Percentiles rank a stretch among this genome's conserved stretches.
Evolutionary conservation across 2,329 filamentous ascomycete species (phyloP).

Genomic region (Leptodontidium sp.): DNA sequence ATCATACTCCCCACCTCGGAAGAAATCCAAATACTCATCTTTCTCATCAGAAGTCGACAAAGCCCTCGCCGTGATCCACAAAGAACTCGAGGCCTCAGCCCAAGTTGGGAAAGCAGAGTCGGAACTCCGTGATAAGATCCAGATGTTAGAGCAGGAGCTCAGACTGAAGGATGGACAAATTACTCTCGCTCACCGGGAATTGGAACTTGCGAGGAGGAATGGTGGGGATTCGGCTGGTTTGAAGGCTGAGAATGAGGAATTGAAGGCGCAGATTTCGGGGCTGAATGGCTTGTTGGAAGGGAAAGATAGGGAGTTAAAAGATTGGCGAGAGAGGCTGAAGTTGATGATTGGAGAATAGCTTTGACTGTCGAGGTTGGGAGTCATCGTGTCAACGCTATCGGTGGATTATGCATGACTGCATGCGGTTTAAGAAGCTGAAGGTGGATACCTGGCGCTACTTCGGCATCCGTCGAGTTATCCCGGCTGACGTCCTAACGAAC

Average conservation of each 20-base stretch:
- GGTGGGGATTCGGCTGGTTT: constrained; percentile 9
- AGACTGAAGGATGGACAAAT: constrained; percentile 36
- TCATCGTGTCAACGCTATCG: not conserved
- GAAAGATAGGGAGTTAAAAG: constrained; percentile 34
- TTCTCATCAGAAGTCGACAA: constrained; percentile 37
- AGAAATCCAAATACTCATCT: constrained; percentile 37
- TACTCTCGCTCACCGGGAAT: constrained; percentile 21
- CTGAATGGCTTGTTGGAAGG: constrained; percentile 28
- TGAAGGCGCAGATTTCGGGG: constrained; percentile 26
- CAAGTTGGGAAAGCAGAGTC: constrained; percentile 28
- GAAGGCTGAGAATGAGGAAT: constrained; percentile 23
- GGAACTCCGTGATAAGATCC: constrained; percentile 24
- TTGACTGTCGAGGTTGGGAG: not conserved
- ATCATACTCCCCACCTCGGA: constrained; percentile 32
- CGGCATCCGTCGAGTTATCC: no score
- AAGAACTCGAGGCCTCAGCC: constrained; percentile 34
- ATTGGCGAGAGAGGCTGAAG: constrained; percentile 34
- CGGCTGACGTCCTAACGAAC: no score
- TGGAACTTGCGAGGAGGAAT: constrained; percentile 27
- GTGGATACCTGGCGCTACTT: no score
- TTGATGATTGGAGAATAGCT: constrained; percentile 31
- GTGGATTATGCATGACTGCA: not conserved
- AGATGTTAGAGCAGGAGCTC: constrained; percentile 37
- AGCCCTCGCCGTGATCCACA: constrained; percentile 35
- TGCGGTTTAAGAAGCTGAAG: not conserved